These are phyloP conservation scores for Pythium aphanidermatum DNA, from an alignment of 352 stramenopile genomes.

Conservation along the genomic window DNA sequence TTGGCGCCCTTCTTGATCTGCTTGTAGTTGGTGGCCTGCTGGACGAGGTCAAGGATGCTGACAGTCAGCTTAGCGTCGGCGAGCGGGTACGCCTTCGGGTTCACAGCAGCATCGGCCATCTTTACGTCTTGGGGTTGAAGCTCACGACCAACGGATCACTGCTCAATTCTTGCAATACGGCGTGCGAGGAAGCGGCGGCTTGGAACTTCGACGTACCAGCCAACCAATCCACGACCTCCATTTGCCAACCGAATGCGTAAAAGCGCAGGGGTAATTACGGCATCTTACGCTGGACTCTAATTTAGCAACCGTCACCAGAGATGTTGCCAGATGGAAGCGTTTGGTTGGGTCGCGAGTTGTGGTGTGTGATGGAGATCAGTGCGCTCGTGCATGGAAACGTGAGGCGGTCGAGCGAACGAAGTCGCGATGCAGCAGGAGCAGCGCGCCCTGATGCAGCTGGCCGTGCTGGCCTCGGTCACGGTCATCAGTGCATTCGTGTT, in stretches of 20 bases:
- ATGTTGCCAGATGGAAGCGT: neutral
- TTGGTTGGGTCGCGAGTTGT: neutral
- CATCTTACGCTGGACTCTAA: constrained; percentile 8
- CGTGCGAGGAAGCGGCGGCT: neutral
- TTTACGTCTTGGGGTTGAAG: constrained; percentile 32
- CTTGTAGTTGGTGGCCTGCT: constrained; percentile 99
- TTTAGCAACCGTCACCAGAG: neutral
- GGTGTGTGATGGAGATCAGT: neutral
- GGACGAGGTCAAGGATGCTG: constrained; percentile 98
- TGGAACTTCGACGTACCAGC: constrained; percentile 19
- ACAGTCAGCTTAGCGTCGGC: constrained; percentile 98
- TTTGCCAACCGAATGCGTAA: neutral
- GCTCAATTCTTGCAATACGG: constrained; percentile 27
- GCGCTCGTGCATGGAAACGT: constrained; percentile 16
- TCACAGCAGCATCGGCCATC: constrained; percentile 82
- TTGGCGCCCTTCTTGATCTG: constrained; percentile 99
- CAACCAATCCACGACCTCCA: constrained; percentile 17
- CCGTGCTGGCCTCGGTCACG: constrained; percentile 63
- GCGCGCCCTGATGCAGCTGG: constrained; percentile 54
- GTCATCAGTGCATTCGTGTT: constrained; percentile 57
- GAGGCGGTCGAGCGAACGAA: constrained; percentile 7
- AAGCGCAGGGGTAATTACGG: constrained; percentile 13
- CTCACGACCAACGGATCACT: constrained; percentile 90
- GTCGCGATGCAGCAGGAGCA: constrained; percentile 30
- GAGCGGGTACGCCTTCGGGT: constrained; percentile 97